These are phyloP conservation scores for Acanthamoeba healyi DNA, from an alignment of 208 protist genomes.

Conservation along the genomic window DNA sequence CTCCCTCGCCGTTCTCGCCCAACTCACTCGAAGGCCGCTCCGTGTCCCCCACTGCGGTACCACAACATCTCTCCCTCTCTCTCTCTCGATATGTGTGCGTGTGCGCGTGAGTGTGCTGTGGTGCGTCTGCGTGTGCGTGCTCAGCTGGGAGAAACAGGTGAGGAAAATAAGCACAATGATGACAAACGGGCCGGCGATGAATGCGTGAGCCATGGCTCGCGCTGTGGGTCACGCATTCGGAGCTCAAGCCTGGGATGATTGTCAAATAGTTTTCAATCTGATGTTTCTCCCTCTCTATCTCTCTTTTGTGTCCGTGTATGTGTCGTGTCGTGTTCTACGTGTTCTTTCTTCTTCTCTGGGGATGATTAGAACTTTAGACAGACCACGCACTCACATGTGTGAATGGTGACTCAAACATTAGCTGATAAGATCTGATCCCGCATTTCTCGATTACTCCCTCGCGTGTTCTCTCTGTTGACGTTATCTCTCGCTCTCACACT, in stretches of 20 bases:
- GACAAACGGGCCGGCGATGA: not conserved
- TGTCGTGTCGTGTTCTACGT: not conserved
- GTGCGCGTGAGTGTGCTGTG: not conserved
- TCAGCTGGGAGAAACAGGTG: not conserved
- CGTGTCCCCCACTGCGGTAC: not conserved
- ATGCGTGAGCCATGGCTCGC: not conserved
- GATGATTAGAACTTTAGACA: slow-evolving; percentile 17
- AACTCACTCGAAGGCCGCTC: not conserved
- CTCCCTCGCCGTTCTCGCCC: slow-evolving; percentile 13
- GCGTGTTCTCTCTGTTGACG: not conserved
- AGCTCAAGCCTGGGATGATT: not conserved
- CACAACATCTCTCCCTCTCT: not conserved
- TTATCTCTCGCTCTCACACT: not conserved
- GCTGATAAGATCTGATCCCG: slow-evolving; percentile 67
- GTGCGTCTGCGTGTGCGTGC: not conserved
- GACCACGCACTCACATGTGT: not conserved
- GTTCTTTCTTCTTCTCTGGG: not conserved
- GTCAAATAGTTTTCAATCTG: slow-evolving; percentile 63
- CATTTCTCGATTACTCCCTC: not conserved
- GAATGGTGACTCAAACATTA: slow-evolving; percentile 32
- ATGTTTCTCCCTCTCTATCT: slow-evolving; percentile 58
- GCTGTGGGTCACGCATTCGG: not conserved
- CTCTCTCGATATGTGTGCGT: not conserved
- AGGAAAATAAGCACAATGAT: not conserved
- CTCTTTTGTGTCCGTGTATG: not conserved